Base-by-base conservation (phyloP, 2,329 filamentous ascomycete genomes). In the Waltergamsia citrina region DNA sequence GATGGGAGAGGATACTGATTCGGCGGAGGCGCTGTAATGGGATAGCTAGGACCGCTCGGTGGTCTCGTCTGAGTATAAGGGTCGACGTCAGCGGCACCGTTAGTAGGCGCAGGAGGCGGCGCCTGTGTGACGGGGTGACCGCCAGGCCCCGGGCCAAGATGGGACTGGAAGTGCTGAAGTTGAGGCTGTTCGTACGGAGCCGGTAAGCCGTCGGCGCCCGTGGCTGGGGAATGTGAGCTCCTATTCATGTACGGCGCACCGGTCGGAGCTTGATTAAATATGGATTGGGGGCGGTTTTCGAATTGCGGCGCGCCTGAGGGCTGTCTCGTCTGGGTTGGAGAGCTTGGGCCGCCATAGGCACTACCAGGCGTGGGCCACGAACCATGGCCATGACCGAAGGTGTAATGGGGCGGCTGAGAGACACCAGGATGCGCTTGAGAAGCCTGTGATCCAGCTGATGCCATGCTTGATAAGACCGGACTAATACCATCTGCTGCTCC, bases 181-280 rank as follows among this genome's bases (percentile, higher is more conserved):
- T 81, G 68, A 43, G 78, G 75, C 41, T 75, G 65, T 42, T 83
- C 79, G 56, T 80, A 85, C 6, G 79, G 70, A 39, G 74, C 67
- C 39, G 81, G 71, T 35, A 88, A 63, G 32, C 67, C 69, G 50
- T 85, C 76, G 31, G 63, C 66, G 19, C 67, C 63, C 7, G 72
- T 67, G 8, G 62, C 54, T 11, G 81, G 79, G 17, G 57, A 59
- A 34, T 54, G 54, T n/a, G n/a, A n/a, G n/a, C n/a, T n/a, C n/a
- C n/a, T n/a, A 25, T 25, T 25, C 9, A 9, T 25, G 23, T 9
- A 25, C 23, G 23, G 23, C 9, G n/a, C 23, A 25, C n/a, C n/a
- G n/a, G n/a, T n/a, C n/a, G n/a, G n/a, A n/a, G n/a, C n/a, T n/a
- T n/a, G n/a, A n/a, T n/a, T n/a, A n/a, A n/a, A n/a, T n/a, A n/a